A percentile compares a stretch with the other conserved stretches of the same genome.
Evolutionary conservation across 495 filamentous ascomycete species (phyloP).

Genomic region (Bombardia bombarda): DNA sequence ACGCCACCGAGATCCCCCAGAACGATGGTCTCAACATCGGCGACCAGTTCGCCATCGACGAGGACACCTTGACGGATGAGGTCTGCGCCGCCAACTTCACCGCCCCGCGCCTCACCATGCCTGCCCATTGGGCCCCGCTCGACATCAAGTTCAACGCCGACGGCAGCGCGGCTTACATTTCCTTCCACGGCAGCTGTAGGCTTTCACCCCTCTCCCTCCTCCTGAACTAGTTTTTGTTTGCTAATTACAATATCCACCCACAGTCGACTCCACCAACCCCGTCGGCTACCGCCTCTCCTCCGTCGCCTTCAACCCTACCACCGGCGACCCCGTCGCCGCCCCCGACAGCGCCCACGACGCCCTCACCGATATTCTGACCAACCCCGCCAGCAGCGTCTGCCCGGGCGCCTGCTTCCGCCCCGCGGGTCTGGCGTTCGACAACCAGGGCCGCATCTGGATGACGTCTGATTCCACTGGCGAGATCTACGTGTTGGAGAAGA

Average conservation of each 20-base stretch:
- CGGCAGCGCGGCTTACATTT: conserved; percentile 36
- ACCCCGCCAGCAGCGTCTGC: conserved; percentile 33
- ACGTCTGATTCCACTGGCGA: conserved; percentile 44
- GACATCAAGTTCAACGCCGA: conserved; percentile 41
- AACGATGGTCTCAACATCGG: conserved; percentile 37
- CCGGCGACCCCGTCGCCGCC: conserved; percentile 31
- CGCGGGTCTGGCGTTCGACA: conserved; percentile 40
- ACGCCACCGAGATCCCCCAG: conserved; percentile 42
- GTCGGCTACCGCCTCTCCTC: conserved; percentile 43
- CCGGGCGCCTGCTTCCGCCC: conserved; percentile 44
- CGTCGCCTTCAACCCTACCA: conserved; percentile 24
- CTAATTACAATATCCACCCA: not conserved
- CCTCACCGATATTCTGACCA: conserved; percentile 38
- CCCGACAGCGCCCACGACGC: conserved; percentile 28
- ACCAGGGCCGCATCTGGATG: conserved; percentile 36
- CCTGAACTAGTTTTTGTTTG: too few relatives aligned
- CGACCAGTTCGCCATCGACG: conserved; percentile 39
- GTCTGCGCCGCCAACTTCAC: conserved; percentile 30
- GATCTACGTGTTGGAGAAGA: conserved; percentile 35
- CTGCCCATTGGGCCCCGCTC: conserved; percentile 47
- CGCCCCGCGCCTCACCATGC: conserved; percentile 41
- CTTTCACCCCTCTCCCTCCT: not conserved
- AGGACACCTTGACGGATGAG: conserved; percentile 37
- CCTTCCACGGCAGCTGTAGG: conserved; percentile 49
- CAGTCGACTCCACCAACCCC: conserved; percentile 35